phyloP scores from a whole-genome alignment of 352 stramenopile species.

The Pythium rishiriense region DNA sequence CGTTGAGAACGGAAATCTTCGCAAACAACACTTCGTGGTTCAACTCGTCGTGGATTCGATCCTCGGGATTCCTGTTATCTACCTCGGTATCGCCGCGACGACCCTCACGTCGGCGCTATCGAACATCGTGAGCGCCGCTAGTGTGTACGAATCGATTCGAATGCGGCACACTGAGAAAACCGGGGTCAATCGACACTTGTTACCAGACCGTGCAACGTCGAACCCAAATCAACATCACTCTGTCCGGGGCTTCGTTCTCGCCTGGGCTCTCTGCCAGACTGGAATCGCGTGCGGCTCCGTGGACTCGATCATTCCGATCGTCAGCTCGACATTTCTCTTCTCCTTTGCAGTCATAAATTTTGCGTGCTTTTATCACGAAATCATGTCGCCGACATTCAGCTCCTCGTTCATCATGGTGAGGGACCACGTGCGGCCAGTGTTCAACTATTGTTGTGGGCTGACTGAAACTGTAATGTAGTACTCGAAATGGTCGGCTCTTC shows the following conservation, averaged over 20 bases:
- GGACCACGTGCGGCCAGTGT: neutral
- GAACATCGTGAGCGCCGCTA: slow-evolving; percentile 39
- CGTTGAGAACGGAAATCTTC: slow-evolving; percentile 35
- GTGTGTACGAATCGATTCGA: slow-evolving; percentile 5
- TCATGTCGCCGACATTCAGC: slow-evolving; percentile 38
- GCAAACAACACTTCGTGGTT: slow-evolving; percentile 37
- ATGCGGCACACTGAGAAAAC: neutral
- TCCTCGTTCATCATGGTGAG: slow-evolving; percentile 48
- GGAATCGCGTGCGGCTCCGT: slow-evolving; percentile 43
- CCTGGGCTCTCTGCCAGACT: slow-evolving; percentile 37
- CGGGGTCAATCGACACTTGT: neutral
- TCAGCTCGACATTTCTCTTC: slow-evolving; percentile 47
- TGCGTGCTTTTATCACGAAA: slow-evolving; percentile 53
- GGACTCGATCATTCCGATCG: slow-evolving; percentile 40
- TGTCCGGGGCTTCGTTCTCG: slow-evolving; percentile 12
- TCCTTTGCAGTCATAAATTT: slow-evolving; percentile 55
- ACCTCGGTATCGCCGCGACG: slow-evolving; percentile 41
- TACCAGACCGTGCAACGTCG: neutral
- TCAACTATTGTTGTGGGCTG: neutral
- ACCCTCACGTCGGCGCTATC: slow-evolving; percentile 51
- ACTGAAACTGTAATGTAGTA: slow-evolving; percentile 29
- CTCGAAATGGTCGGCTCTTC: slow-evolving; percentile 49
- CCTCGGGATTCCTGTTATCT: slow-evolving; percentile 44
- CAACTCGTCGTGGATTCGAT: slow-evolving; percentile 46
- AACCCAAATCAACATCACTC: neutral